Conservation (phyloP, 2,329 filamentous ascomycete species). For the Cordyceps tenuipes region DNA sequence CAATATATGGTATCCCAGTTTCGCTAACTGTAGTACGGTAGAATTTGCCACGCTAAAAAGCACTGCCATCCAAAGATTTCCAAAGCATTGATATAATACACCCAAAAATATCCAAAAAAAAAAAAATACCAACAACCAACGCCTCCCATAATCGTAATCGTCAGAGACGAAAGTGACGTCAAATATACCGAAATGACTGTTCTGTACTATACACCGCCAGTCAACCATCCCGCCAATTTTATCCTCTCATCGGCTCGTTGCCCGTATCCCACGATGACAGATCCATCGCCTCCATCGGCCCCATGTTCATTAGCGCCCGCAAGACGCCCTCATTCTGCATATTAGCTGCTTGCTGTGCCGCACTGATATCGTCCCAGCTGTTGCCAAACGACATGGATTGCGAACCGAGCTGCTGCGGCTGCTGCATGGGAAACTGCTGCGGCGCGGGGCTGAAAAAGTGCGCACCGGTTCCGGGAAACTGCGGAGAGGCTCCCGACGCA, state of each 20-base stretch:
- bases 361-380: slow-evolving; percentile 35
- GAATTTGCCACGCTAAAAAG: neutral
- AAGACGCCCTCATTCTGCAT: slow-evolving; percentile 44
- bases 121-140: neutral
- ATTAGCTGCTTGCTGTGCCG: slow-evolving; percentile 18
- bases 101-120: neutral
- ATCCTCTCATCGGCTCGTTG: slow-evolving; percentile 12
- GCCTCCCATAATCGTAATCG: slow-evolving; percentile 1
- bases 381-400: slow-evolving; percentile 17
- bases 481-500: slow-evolving; percentile 1
- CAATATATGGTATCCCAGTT: neutral
- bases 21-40: neutral
- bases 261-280: slow-evolving; percentile 37
- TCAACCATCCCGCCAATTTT: neutral
- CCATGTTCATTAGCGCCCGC: slow-evolving; percentile 49
- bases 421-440: neutral
- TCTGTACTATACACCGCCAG: too few species aligned
- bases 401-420: neutral
- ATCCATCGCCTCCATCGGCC: slow-evolving; percentile 54
- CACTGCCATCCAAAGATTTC: too few species aligned
- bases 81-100: neutral
- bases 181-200: neutral
- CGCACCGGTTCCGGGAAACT: neutral
- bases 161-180: neutral
- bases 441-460: slow-evolving; percentile 6